phyloP scores from a whole-genome alignment of 164 flowering plant genomes.

The Berberis vulgaris region DNA sequence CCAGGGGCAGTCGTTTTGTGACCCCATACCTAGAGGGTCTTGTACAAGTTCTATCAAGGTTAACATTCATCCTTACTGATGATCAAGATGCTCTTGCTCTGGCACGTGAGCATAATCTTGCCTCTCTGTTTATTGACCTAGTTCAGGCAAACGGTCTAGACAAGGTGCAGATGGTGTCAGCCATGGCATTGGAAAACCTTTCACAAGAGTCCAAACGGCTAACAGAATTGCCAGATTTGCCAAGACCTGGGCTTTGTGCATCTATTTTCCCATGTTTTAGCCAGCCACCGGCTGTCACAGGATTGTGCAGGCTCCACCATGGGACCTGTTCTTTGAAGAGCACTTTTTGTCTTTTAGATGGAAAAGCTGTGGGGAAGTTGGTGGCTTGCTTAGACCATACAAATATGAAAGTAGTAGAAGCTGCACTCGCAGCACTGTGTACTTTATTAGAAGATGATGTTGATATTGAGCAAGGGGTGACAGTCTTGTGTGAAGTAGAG shows the following conservation, averaged over 20 bases:
- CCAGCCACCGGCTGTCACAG: constrained; percentile 53
- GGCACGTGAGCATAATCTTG: constrained; percentile 57
- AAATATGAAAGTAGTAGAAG: constrained; percentile 75
- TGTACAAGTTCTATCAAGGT: constrained; percentile 64
- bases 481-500: constrained; percentile 43
- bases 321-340: constrained; percentile 68
- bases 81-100: constrained; percentile 50
- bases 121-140: constrained; percentile 61
- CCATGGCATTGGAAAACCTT: constrained; percentile 74
- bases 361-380: constrained; percentile 61
- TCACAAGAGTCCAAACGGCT: constrained; percentile 57
- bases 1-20: constrained; percentile 57
- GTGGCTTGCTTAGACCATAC: constrained; percentile 78
- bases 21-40: constrained; percentile 87
- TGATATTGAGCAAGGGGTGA: constrained; percentile 59
- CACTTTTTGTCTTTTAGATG: constrained; percentile 74
- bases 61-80: constrained; percentile 56
- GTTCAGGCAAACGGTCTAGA: constrained; percentile 76
- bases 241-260: constrained; percentile 52
- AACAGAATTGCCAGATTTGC: constrained; percentile 54
- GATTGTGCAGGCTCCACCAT: constrained; percentile 58
- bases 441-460: constrained; percentile 81
- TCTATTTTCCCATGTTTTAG: constrained; percentile 59
- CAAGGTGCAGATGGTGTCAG: constrained; percentile 80
- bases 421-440: constrained; percentile 76